Conservation (phyloP, 371 early-diverging fungal genomes). For the Rhizopus sp. region DNA sequence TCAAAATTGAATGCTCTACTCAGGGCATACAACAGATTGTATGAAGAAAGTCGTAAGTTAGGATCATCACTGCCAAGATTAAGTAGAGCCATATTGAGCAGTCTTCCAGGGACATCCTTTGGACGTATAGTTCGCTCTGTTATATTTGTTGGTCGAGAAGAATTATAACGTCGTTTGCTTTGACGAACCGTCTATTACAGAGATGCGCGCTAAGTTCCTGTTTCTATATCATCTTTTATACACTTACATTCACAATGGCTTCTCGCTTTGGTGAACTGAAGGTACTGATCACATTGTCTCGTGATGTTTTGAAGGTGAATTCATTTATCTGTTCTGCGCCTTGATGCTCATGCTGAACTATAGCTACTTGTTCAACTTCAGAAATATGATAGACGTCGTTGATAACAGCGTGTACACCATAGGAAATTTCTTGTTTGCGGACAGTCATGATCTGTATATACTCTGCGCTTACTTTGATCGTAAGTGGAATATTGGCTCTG, state of each 20-base stretch:
- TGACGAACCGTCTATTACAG: constrained; percentile 52
- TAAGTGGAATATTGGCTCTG: constrained; percentile 66
- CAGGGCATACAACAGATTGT: constrained; percentile 81
- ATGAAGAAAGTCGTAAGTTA: constrained; percentile 75
- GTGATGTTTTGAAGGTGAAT: constrained; percentile 70
- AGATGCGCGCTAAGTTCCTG: not conserved
- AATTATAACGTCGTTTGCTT: constrained; percentile 67
- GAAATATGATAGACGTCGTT: constrained; percentile 87
- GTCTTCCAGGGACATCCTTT: constrained; percentile 85
- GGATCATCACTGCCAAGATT: constrained; percentile 82
- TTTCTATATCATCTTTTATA: not conserved
- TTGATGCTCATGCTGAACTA: constrained; percentile 35
- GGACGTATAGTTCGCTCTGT: constrained; percentile 76
- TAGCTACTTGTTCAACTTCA: constrained; percentile 74
- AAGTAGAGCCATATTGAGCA: constrained; percentile 86
- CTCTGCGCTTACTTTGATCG: constrained; percentile 77
- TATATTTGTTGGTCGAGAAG: constrained; percentile 59
- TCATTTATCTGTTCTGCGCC: constrained; percentile 61
- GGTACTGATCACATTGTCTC: constrained; percentile 53
- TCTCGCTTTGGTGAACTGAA: constrained; percentile 74
- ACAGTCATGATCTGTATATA: constrained; percentile 74
- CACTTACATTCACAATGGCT: constrained; percentile 56
- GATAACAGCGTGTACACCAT: constrained; percentile 64
- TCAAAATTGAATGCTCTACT: constrained; percentile 77
- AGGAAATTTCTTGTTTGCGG: constrained; percentile 61